Evolutionary conservation across 2,329 filamentous ascomycete species (phyloP), one percentile per base, ranked within the genome.

Genomic region (Lecanicillium sp.): DNA sequence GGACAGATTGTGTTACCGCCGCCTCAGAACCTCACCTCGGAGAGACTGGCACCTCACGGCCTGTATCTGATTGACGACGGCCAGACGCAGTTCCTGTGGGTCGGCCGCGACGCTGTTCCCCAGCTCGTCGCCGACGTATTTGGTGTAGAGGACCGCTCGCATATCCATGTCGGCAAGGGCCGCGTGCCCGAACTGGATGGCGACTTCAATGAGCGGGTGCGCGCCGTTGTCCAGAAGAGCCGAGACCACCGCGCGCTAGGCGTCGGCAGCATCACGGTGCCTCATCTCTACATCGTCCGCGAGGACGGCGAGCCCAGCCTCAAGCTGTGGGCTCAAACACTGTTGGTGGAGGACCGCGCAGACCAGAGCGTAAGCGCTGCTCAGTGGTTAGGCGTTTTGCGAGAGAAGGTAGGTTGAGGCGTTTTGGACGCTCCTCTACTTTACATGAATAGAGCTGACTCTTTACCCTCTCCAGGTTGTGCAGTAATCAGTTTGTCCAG

Each of bases 61-160:
- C 73, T 98, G 15, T 98, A 98, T 67, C 78, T 98, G 50, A 93
- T 98, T 58, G 93, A 98, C 59, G 93, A 98, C 61, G 90, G 90
- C 3, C 91, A 96, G 67, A 96, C 89, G 5, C 93, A 98, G 65
- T 98, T 98, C 77, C 70, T 98, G 40, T 98, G 93, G 93, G 78
- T 97, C 17, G 93, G 93, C 12, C 83, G 90, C 29, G 91, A 98
- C 56, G 86, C 91, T 1, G 89, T 98, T 23, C 89, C 90, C 1
- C 89, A 95, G 62, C 77, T 98, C 26, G 74, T 97, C 33, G 69
- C 78, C 44, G 93, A 98, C 59, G 91, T 97, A 5, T 98, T 98
- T 64, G 91, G 90, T 20, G 77, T 93, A 10, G 76, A 84, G 38
- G 90, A 96, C 67, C 83, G 87, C 62, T 83, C 82, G 32, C 85